Conservation (phyloP, 768 basidiomycete species). For the Russula compacta region DNA sequence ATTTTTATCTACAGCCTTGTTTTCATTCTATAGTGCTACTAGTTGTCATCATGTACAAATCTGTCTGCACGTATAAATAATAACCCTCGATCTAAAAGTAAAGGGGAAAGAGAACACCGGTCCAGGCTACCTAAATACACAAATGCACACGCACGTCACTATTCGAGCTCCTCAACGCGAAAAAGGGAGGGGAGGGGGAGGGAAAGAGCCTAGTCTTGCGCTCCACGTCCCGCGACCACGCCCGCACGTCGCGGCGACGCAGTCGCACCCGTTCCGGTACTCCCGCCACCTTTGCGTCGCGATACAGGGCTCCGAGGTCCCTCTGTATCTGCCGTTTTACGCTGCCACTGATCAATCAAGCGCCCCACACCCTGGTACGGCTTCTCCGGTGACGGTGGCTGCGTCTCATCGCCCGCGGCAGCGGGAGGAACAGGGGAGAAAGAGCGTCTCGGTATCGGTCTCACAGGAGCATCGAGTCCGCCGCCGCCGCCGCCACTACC, state of each 20-base stretch:
- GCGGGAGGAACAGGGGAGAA: conserved; percentile 2
- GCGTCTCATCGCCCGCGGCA: conserved; percentile 22
- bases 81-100: neutral
- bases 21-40: neutral
- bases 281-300: conserved; percentile 28
- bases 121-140: neutral
- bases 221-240: conserved; percentile 10
- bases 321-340: conserved; percentile 58
- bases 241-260: conserved; percentile 15
- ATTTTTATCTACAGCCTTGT: neutral
- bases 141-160: no score
- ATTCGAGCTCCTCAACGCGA: neutral
- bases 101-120: neutral
- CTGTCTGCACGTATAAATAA: conserved; percentile 2
- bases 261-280: neutral
- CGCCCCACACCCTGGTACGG: conserved; percentile 78
- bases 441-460: neutral
- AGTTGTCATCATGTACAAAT: neutral
- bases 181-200: neutral
- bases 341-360: conserved; percentile 84
- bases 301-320: conserved; percentile 27
- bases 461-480: conserved; percentile 1
- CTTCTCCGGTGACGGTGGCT: conserved; percentile 62
- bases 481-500: neutral
- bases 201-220: conserved; percentile 2